Percentiles rank a stretch among this genome's conserved stretches.
phyloP scores from a whole-genome alignment of 176 grass and related monocot genomes.

The Lolium rigidum region DNA sequence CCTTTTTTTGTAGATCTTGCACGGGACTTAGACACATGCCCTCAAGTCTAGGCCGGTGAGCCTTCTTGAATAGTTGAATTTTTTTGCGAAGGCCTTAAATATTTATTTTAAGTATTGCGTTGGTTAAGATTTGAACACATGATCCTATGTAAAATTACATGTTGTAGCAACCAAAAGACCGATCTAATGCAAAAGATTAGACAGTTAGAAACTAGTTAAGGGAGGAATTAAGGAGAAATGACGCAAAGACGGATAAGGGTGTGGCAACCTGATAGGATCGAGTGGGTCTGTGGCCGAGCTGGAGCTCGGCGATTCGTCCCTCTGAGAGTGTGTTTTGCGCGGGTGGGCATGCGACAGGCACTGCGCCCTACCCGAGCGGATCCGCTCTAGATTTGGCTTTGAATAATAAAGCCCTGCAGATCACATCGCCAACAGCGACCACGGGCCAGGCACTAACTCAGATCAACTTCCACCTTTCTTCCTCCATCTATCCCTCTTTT shows the following conservation, averaged over 20 bases:
- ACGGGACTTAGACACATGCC: too few relatives aligned
- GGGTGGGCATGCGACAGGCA: slow-evolving; percentile 41
- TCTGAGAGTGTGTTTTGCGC: not conserved
- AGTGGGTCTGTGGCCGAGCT: not conserved
- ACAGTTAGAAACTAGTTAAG: too few relatives aligned
- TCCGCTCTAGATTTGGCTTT: slow-evolving; percentile 58
- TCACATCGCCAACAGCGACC: slow-evolving; percentile 49
- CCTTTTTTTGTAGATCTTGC: too few relatives aligned
- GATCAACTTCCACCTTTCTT: not conserved
- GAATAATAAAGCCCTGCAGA: slow-evolving; percentile 42
- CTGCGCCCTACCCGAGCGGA: slow-evolving; percentile 44
- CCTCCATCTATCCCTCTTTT: not conserved
- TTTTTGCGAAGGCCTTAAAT: too few relatives aligned
- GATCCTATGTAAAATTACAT: too few relatives aligned
- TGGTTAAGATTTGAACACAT: too few relatives aligned
- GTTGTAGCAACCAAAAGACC: too few relatives aligned
- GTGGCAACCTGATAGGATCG: not conserved
- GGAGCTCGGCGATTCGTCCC: not conserved
- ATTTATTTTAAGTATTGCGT: too few relatives aligned
- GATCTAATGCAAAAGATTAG: too few relatives aligned
- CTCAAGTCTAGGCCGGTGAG: too few relatives aligned
- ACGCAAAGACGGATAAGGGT: slow-evolving; percentile 6
- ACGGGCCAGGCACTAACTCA: slow-evolving; percentile 13
- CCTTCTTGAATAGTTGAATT: too few relatives aligned
- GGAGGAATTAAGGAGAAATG: not conserved